A percentile compares a stretch with the other conserved stretches of the same genome.
Evolutionary conservation across 257 asterid species (phyloP).

Genomic region (Henckelia pumila): DNA sequence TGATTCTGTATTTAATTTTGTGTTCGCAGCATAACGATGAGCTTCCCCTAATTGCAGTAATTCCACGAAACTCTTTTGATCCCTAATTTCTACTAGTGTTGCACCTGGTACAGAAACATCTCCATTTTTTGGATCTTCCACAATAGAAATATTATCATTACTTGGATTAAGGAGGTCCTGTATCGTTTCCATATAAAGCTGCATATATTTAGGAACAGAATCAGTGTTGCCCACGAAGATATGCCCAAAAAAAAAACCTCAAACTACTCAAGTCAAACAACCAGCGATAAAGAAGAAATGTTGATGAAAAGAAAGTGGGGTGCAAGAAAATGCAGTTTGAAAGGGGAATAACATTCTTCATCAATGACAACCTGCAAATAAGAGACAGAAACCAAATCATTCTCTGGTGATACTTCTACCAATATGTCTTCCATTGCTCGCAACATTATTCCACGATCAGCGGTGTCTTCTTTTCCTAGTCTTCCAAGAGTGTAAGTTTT

Average conservation of each 20-base stretch:
- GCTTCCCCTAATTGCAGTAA: constrained; percentile 77
- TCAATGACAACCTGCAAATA: constrained; percentile 67
- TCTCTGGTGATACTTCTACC: constrained; percentile 54
- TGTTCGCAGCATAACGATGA: constrained; percentile 80
- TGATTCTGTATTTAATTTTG: constrained; percentile 85
- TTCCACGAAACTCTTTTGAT: constrained; percentile 61
- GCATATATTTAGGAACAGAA: constrained; percentile 30
- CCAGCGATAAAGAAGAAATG: background rate
- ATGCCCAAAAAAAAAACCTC: background rate
- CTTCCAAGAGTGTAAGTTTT: constrained; percentile 88
- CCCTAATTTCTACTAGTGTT: constrained; percentile 66
- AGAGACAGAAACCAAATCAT: constrained; percentile 65
- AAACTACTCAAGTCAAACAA: constrained; percentile 15
- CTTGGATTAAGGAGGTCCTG: constrained; percentile 84
- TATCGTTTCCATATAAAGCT: constrained; percentile 86
- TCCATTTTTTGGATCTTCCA: constrained; percentile 79
- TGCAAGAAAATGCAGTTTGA: constrained; percentile 6
- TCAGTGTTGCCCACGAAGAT: constrained; percentile 3
- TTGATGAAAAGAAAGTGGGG: constrained; percentile 1
- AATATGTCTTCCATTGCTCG: constrained; percentile 91
- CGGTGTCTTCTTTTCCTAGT: constrained; percentile 75
- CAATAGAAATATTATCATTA: constrained; percentile 66
- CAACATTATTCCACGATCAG: constrained; percentile 88
- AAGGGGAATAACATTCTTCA: background rate
- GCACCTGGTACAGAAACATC: constrained; percentile 87